Percentiles rank a stretch among this genome's conserved stretches.
Evolutionary conservation across 768 basidiomycete species (phyloP).

Genomic region (Zangia roseola): DNA sequence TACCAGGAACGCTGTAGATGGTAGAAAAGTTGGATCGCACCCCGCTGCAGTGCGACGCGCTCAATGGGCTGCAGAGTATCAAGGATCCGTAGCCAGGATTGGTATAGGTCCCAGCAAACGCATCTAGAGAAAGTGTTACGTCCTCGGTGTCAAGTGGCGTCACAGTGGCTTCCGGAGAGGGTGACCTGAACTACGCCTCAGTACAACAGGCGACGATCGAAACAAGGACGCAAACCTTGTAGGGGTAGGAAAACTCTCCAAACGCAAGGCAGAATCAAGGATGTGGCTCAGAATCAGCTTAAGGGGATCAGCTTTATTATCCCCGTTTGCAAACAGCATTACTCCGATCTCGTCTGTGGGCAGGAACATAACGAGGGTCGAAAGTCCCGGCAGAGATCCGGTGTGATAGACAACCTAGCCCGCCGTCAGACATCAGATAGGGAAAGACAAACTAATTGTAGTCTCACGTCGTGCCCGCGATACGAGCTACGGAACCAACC

Average conservation of each 20-base stretch:
- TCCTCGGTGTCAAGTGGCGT: not conserved
- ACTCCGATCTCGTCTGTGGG: slow-evolving; percentile 38
- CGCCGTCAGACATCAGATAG: not conserved
- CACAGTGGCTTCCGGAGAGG: not conserved
- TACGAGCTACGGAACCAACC: slow-evolving; percentile 43
- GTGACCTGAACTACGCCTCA: not conserved
- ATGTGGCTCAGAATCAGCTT: slow-evolving; percentile 14
- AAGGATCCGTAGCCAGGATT: slow-evolving; percentile 39
- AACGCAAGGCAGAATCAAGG: slow-evolving; percentile 22
- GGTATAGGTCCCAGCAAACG: slow-evolving; percentile 36
- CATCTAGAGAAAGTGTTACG: slow-evolving; percentile 15
- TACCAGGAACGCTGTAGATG: slow-evolving; percentile 18
- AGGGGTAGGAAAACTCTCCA: not conserved
- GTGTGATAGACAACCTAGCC: slow-evolving; percentile 35
- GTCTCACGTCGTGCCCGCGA: slow-evolving; percentile 39
- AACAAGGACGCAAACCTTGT: slow-evolving; percentile 5
- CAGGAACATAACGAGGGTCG: slow-evolving; percentile 31
- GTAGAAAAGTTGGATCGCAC: slow-evolving; percentile 30
- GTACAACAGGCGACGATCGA: not conserved
- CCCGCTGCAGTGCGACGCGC: slow-evolving; percentile 20
- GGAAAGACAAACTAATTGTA: not conserved
- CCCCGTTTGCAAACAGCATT: slow-evolving; percentile 34
- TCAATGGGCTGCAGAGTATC: slow-evolving; percentile 34
- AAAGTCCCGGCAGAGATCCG: slow-evolving; percentile 37
- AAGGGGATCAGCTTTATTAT: slow-evolving; percentile 13